phyloP scores from a whole-genome alignment of 1,284 basidiomycete genomes.

The Sphaerobolus stellatus region DNA sequence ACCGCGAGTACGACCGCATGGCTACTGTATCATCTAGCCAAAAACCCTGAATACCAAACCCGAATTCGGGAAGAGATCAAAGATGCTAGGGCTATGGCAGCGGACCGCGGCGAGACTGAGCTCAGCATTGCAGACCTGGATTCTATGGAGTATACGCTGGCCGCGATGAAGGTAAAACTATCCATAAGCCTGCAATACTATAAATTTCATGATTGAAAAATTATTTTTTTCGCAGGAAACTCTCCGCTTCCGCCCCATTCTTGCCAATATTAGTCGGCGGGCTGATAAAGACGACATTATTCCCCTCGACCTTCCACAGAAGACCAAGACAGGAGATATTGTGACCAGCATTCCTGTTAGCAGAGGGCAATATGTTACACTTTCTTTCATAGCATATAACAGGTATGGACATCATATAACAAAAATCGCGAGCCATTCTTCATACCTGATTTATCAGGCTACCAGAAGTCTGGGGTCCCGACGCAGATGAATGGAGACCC shows the following conservation, averaged over 20 bases:
- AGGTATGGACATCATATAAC: conserved; percentile 5
- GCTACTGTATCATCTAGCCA: conserved; percentile 40
- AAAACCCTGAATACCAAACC: conserved; percentile 46
- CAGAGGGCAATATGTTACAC: conserved; percentile 24
- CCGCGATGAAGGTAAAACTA: too few relatives aligned
- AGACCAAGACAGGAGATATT: background rate
- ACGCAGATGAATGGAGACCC: conserved; percentile 28
- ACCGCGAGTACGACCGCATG: conserved; percentile 38
- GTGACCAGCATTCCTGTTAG: background rate
- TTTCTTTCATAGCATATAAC: conserved; percentile 22
- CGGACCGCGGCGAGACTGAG: too few relatives aligned
- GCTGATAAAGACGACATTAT: conserved; percentile 20
- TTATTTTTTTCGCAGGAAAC: conserved; percentile 15
- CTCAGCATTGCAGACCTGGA: too few relatives aligned
- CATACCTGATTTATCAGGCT: background rate
- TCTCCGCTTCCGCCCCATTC: conserved; percentile 42
- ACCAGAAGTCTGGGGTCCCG: conserved; percentile 20
- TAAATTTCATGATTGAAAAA: too few relatives aligned
- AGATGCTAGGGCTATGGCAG: background rate
- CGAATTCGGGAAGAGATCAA: conserved; percentile 53
- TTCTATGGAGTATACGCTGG: conserved; percentile 38
- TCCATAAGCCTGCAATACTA: too few relatives aligned
- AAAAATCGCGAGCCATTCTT: background rate
- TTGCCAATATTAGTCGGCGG: conserved; percentile 30
- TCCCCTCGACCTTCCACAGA: background rate